phyloP scores from a whole-genome alignment of 148 eudicot species.

The Chenopodium berlandieri region DNA sequence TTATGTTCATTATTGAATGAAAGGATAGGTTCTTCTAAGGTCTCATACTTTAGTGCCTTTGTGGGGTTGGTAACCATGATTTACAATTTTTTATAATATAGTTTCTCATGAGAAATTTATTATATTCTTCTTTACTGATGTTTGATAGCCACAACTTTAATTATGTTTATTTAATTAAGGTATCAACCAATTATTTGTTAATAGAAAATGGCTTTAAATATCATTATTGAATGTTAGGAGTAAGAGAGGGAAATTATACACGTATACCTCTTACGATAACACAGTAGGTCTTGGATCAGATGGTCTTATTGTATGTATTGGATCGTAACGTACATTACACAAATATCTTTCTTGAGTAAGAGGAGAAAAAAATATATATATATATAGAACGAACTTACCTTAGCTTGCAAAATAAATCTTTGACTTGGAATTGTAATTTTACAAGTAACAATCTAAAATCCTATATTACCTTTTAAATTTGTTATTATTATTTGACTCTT shows the following conservation, averaged over 20 bases:
- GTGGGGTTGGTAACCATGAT: slow-evolving; percentile 12
- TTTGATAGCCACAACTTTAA: slow-evolving; percentile 13
- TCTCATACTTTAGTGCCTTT: slow-evolving; percentile 12
- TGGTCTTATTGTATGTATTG: no score
- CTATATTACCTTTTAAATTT: no score
- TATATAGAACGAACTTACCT: no score
- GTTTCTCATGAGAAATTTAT: not conserved
- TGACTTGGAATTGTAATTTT: no score
- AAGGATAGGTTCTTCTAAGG: slow-evolving; percentile 6
- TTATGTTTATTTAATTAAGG: slow-evolving; percentile 1
- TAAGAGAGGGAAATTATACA: not conserved
- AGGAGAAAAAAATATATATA: no score
- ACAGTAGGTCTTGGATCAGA: no score
- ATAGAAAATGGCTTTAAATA: not conserved
- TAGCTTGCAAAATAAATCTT: no score
- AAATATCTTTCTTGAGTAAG: not conserved
- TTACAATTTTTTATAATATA: not conserved
- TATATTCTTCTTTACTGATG: slow-evolving; percentile 5
- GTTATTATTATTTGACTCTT: no score
- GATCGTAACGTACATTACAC: not conserved
- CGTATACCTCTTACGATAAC: no score
- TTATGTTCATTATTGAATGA: slow-evolving; percentile 1
- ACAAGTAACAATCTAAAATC: no score
- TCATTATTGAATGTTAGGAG: not conserved
- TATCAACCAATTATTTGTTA: not conserved